Percentiles rank a stretch among this genome's conserved stretches.
Conservation (phyloP, 306 rosid species). For the Dicorynia guianensis region DNA sequence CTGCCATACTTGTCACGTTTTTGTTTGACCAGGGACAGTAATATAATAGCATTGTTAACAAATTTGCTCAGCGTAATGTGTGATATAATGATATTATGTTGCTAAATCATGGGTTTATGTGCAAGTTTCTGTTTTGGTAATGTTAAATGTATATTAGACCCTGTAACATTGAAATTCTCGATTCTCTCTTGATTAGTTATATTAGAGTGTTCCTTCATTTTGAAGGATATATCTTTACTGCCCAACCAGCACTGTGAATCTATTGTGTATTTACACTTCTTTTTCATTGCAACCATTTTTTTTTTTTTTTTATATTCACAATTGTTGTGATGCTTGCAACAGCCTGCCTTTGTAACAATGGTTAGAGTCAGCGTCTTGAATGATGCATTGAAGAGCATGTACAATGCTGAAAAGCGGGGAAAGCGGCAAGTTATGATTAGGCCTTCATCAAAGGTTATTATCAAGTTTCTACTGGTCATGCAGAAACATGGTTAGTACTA, state of each 20-base stretch:
- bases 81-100: background rate
- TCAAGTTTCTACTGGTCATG: slow-evolving; percentile 51
- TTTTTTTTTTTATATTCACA: background rate
- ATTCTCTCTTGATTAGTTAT: background rate
- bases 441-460: slow-evolving; percentile 50
- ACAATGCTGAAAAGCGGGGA: slow-evolving; percentile 52
- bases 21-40: background rate
- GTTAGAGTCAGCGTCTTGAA: slow-evolving; percentile 52
- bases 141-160: background rate
- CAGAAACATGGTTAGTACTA: slow-evolving; percentile 58
- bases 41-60: background rate
- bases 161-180: background rate
- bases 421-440: slow-evolving; percentile 58
- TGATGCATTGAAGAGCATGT: slow-evolving; percentile 55
- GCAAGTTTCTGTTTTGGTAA: too few relatives aligned
- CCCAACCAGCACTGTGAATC: background rate
- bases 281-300: background rate
- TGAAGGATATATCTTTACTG: background rate
- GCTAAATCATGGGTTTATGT: background rate
- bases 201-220: background rate
- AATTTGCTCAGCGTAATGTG: background rate
- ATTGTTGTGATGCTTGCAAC: background rate
- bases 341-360: slow-evolving; percentile 34
- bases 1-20: background rate
- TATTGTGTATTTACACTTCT: background rate